These are phyloP conservation scores for Thermomyces lanuginosus DNA, from an alignment of 2,329 filamentous ascomycete genomes.

Conservation along the genomic window DNA sequence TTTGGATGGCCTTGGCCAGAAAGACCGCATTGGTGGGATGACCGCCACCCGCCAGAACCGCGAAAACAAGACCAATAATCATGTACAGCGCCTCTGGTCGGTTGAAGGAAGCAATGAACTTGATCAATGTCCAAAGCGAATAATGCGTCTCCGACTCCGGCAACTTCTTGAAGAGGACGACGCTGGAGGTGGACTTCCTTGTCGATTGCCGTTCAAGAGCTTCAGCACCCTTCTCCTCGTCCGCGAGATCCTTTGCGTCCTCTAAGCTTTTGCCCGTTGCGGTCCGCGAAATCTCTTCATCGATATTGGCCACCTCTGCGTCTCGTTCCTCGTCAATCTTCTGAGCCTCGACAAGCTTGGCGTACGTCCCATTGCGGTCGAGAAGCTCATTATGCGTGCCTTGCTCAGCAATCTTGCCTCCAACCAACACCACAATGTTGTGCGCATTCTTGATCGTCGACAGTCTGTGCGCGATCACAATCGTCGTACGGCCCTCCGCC, in stretches of 20 bases:
- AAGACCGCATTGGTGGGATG: constrained; percentile 66
- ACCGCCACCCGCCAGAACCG: constrained; percentile 61
- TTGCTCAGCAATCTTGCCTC: constrained; percentile 79
- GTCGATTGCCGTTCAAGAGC: constrained; percentile 31
- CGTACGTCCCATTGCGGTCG: constrained; percentile 55
- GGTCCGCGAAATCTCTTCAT: constrained; percentile 15
- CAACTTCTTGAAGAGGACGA: constrained; percentile 44
- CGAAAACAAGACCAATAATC: constrained; percentile 55
- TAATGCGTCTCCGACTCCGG: constrained; percentile 43
- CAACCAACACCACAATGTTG: constrained; percentile 86
- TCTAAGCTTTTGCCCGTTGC: constrained; percentile 17
- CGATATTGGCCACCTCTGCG: constrained; percentile 14
- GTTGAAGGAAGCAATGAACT: constrained; percentile 69
- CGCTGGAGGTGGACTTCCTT: constrained; percentile 47
- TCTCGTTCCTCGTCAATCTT: constrained; percentile 48
- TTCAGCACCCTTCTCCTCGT: constrained; percentile 16
- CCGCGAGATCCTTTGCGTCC: constrained; percentile 16
- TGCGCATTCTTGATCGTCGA: constrained; percentile 89
- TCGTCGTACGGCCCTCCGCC: constrained; percentile 74
- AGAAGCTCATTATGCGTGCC: constrained; percentile 73
- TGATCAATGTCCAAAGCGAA: constrained; percentile 58
- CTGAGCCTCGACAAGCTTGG: constrained; percentile 73
- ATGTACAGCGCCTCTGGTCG: constrained; percentile 53
- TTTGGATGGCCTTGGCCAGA: constrained; percentile 74
- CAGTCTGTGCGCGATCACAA: constrained; percentile 86